Base-by-base conservation (phyloP, 1,284 basidiomycete species). In the Sanghuangporus sanghuang region DNA sequence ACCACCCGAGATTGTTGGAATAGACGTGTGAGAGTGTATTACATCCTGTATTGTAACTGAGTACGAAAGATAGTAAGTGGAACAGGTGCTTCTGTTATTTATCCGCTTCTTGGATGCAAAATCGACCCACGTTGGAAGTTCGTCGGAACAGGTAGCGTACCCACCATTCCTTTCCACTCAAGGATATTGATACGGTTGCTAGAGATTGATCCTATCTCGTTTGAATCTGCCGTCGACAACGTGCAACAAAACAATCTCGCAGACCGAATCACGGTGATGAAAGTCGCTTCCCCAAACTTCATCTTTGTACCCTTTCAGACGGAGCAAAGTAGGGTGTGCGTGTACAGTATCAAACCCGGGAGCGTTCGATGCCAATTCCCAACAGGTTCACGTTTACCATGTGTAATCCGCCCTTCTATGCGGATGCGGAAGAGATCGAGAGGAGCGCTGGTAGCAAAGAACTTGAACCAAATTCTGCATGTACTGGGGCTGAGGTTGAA, bases 391-490 rank as follows among this genome's bases (percentile, higher is more conserved):
- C 86, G 64, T 92, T 96, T 68, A 86, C 86, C 0, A 93, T 98
- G 86, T 98, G 95, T 76, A 98, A 98, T 72, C 96, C 96, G 0
- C 96, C 96, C 0, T 98, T 98, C 75, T 98, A 96, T 71, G 73
- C 77, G 12, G 91, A 86, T 59, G 69, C 73, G 0, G 83, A 86
- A 23, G 95, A 98, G 63, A 83, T 95, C 4, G 68, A 71, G 0
- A 73, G 75, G 1, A 85, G 85, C 2, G 83, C 85, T 0, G 80
- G 80, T 18, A 75, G 75, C 6, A 96, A 97, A 70, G 82, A 82
- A 50, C 70, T 77, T 11, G 76, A 75, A 3, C 86, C 93, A 0
- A 86, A 79, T 67, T 88, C 87, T 0, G 82, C 87, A 3, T 95
- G 92, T 68, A 96, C 94, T 0, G 95, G 92, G 0, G 84, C 91